Evolutionary conservation across 768 basidiomycete species (phyloP).

Genomic region (Pleurotus pulmonarius): DNA sequence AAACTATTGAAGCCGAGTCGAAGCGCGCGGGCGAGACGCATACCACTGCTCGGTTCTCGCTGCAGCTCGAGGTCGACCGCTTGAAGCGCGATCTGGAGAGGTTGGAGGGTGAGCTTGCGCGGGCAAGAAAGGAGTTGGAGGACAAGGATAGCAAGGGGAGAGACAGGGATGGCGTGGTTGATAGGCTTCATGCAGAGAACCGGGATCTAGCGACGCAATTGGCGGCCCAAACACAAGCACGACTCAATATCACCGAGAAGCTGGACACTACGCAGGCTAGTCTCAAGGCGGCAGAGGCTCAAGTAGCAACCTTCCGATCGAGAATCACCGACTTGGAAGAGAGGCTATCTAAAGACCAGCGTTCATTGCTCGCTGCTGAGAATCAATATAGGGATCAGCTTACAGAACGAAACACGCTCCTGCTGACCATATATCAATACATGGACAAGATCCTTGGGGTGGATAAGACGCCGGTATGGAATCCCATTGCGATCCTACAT

Average conservation of each 20-base stretch:
- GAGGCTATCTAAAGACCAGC: slow-evolving; percentile 78
- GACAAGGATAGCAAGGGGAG: slow-evolving; percentile 61
- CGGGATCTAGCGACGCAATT: slow-evolving; percentile 77
- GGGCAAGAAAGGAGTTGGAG: slow-evolving; percentile 66
- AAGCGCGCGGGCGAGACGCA: slow-evolving; percentile 81
- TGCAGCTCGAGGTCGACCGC: slow-evolving; percentile 88
- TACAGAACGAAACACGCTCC: slow-evolving; percentile 87
- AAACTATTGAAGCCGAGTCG: slow-evolving; percentile 68
- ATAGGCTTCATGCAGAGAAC: slow-evolving; percentile 75
- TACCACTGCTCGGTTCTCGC: slow-evolving; percentile 75
- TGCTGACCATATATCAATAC: slow-evolving; percentile 92
- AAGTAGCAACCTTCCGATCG: slow-evolving; percentile 54
- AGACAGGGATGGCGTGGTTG: slow-evolving; percentile 70
- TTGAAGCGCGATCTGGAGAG: slow-evolving; percentile 80
- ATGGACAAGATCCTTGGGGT: slow-evolving; percentile 91
- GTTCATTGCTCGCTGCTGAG: slow-evolving; percentile 66
- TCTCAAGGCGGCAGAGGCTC: slow-evolving; percentile 65
- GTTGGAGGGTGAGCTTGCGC: slow-evolving; percentile 72
- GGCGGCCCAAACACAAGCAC: slow-evolving; percentile 81
- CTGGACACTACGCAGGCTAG: slow-evolving; percentile 65
- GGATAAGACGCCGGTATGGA: slow-evolving; percentile 76
- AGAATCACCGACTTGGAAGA: slow-evolving; percentile 75
- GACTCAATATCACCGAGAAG: slow-evolving; percentile 86
- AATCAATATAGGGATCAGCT: slow-evolving; percentile 86
- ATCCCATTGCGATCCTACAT: background rate